Base-by-base conservation (phyloP, 2,329 filamentous ascomycete genomes). In the Fusarium sterilihyphosum region DNA sequence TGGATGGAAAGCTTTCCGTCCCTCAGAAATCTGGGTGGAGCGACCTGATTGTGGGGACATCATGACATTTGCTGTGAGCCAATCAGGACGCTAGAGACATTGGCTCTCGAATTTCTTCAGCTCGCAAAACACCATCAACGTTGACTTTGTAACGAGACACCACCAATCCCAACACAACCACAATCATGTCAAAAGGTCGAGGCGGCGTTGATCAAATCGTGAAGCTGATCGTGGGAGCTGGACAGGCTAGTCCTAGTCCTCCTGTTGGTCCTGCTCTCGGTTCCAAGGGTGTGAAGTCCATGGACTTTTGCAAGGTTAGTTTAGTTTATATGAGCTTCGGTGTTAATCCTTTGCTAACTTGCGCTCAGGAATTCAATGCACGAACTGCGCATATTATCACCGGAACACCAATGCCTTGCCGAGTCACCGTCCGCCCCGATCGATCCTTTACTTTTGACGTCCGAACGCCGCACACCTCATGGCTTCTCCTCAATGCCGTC, bases 281-380 rank as follows among this genome's bases (percentile, higher is more conserved):
- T 85, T 96, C 92, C 83, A 98, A 98, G 87, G 96, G 96, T 88
- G 93, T 99, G 73, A 99, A 99, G 88, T 97, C 94, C 67, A 99
- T 99, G 92, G 96, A 99, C 85, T 99, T 98, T 83, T 98, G 96
- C 91, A 98, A 98, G 89, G 96, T 97, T 70, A 70, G 83, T 53
- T 58, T 35, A 16, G 33, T 35, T 40, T 62, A 58, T 49, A n/a
- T 50, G 22, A 46, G 22, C 44, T 22, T 18, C 54, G 14, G 29
- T 29, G 8, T 14, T n/a, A 26, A 24, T 46, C 50, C 35, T 68
- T 72, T 73, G 66, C 78, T 78, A 41, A 78, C 50, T 1, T 11
- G 13, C 26, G 43, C 61, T 6, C 77, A 98, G 96, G 96, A 98
- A 85, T 98, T 98, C 89, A 98, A 98, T 82, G 96, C 96, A 40